phyloP scores from a whole-genome alignment of 345 rosid species.

The Bruguiera sexangula region DNA sequence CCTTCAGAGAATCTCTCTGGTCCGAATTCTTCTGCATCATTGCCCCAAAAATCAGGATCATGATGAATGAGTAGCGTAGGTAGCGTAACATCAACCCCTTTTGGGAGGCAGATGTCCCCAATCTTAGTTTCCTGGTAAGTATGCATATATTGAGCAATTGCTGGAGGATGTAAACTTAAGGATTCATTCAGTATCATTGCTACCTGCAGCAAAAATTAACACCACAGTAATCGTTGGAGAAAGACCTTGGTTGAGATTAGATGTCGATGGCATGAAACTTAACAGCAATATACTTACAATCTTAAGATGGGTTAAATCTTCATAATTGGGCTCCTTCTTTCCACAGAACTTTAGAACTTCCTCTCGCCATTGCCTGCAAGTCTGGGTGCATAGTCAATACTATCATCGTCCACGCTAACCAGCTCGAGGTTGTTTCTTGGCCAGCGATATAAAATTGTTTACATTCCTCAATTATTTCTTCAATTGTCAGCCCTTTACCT shows the following conservation, averaged over 20 bases:
- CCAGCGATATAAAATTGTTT: slow-evolving; percentile 53
- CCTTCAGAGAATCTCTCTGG: slow-evolving; percentile 50
- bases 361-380: slow-evolving; percentile 58
- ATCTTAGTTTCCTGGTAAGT: slow-evolving; percentile 25
- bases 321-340: slow-evolving; percentile 22
- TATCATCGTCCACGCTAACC: slow-evolving; percentile 47
- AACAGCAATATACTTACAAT: slow-evolving; percentile 23
- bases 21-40: slow-evolving; percentile 37
- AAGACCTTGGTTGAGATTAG: not conserved
- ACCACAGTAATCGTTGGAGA: not conserved
- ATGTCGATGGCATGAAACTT: not conserved
- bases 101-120: slow-evolving; percentile 33
- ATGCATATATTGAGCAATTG: slow-evolving; percentile 29
- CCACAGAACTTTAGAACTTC: slow-evolving; percentile 43
- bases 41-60: slow-evolving; percentile 42
- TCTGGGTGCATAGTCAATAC: slow-evolving; percentile 47
- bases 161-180: slow-evolving; percentile 50
- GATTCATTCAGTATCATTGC: slow-evolving; percentile 42
- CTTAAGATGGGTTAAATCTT: slow-evolving; percentile 34
- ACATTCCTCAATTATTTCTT: slow-evolving; percentile 56
- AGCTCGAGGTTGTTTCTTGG: slow-evolving; percentile 54
- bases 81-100: slow-evolving; percentile 35
- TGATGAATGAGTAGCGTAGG: slow-evolving; percentile 39
- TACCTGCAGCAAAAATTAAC: slow-evolving; percentile 25
- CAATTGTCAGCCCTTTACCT: slow-evolving; percentile 29